A percentile compares a stretch with the other conserved stretches of the same genome.
Evolutionary conservation across 2,329 filamentous ascomycete genomes (phyloP).

Genomic region (Cucurbitaria berberidis): DNA sequence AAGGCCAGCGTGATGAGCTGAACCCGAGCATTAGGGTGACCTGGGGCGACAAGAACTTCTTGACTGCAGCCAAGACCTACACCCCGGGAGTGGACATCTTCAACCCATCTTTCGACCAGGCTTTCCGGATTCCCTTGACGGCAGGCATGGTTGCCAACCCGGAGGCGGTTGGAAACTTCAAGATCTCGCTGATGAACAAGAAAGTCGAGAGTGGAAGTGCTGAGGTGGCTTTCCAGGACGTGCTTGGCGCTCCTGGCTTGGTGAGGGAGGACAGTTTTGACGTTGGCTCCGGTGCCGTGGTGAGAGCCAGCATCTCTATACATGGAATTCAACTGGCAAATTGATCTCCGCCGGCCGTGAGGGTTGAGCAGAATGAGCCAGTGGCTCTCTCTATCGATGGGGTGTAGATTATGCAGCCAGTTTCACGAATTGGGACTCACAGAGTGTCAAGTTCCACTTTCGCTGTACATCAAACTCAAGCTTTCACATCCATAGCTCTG

Average conservation of each 20-base stretch:
- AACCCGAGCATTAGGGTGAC: slow-evolving; percentile 55
- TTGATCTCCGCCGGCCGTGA: neutral
- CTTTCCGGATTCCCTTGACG: slow-evolving; percentile 53
- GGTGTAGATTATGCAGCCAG: too few species aligned
- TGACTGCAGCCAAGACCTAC: slow-evolving; percentile 53
- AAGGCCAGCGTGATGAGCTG: slow-evolving; percentile 53
- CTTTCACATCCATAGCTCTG: too few species aligned
- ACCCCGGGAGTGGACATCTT: slow-evolving; percentile 56
- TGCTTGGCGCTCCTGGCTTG: slow-evolving; percentile 29
- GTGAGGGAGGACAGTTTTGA: slow-evolving; percentile 29
- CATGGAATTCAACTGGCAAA: slow-evolving; percentile 28
- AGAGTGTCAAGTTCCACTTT: too few species aligned
- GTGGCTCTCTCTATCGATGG: too few species aligned
- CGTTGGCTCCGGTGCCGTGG: slow-evolving; percentile 31
- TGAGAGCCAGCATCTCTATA: slow-evolving; percentile 35
- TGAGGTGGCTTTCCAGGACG: slow-evolving; percentile 36
- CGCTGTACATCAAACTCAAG: too few species aligned
- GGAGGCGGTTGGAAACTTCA: slow-evolving; percentile 25
- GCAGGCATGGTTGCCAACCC: slow-evolving; percentile 34
- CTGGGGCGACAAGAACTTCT: slow-evolving; percentile 52
- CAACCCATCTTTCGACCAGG: slow-evolving; percentile 57
- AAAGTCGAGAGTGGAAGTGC: slow-evolving; percentile 31
- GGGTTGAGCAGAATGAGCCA: too few species aligned
- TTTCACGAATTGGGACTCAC: too few species aligned
- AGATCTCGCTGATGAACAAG: slow-evolving; percentile 37